Conservation (phyloP, 192 early-diverging fungal genomes). For the Obelidium mucronatum region DNA sequence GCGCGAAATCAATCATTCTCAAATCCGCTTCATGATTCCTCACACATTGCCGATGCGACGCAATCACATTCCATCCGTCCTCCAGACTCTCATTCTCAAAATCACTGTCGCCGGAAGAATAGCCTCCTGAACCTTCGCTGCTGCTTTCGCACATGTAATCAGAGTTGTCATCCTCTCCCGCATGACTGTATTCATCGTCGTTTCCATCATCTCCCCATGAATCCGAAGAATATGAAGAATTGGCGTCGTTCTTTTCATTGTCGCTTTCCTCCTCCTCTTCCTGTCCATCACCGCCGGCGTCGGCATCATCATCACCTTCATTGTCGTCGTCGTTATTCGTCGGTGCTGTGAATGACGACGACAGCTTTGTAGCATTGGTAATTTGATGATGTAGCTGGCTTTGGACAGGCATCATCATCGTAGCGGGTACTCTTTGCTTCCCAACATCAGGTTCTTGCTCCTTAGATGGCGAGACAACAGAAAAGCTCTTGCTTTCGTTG, state of each 20-base stretch:
- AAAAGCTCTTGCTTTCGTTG: too few relatives aligned
- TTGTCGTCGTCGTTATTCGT: too few relatives aligned
- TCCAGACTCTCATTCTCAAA: slow-evolving; percentile 10
- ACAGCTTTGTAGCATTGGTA: slow-evolving; percentile 15
- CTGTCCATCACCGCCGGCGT: too few relatives aligned
- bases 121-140: neutral
- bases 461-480: too few relatives aligned
- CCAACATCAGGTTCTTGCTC: too few relatives aligned
- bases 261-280: neutral
- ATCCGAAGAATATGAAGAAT: slow-evolving; percentile 19
- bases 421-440: too few relatives aligned
- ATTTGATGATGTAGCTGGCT: neutral
- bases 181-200: neutral
- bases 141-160: neutral
- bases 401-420: too few relatives aligned
- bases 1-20: slow-evolving; percentile 97
- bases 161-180: neutral
- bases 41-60: slow-evolving; percentile 31
- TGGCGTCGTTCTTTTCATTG: neutral
- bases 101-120: slow-evolving; percentile 25
- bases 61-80: slow-evolving; percentile 31
- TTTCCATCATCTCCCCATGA: slow-evolving; percentile 21
- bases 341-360: slow-evolving; percentile 16
- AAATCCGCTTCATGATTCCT: slow-evolving; percentile 69
- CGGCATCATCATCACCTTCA: too few relatives aligned